Percentiles rank a stretch among this genome's conserved stretches.
phyloP scores from a whole-genome alignment of 2,329 filamentous ascomycete species.

The Bipolaris zeicola region DNA sequence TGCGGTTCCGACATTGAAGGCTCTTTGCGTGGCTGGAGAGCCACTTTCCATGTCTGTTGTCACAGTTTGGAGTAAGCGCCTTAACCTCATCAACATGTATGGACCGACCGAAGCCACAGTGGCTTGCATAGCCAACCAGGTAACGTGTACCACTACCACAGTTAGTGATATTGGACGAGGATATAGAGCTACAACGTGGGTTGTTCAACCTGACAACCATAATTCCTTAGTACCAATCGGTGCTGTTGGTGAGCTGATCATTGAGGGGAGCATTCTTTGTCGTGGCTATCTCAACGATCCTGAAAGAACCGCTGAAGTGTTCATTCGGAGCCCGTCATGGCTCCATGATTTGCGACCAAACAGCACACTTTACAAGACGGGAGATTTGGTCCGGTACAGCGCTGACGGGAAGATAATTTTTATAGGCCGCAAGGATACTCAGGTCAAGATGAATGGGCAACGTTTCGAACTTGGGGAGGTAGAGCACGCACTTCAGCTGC shows the following conservation, averaged over 20 bases:
- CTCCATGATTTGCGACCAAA: neutral
- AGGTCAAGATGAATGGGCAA: neutral
- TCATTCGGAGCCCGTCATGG: neutral
- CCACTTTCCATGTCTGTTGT: neutral
- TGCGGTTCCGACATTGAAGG: neutral
- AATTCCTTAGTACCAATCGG: neutral
- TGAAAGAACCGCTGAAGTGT: neutral
- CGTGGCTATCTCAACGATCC: neutral
- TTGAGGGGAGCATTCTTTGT: neutral
- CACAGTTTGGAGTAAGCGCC: neutral
- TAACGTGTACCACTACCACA: too few species aligned
- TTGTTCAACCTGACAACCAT: neutral
- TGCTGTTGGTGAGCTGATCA: neutral
- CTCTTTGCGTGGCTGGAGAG: neutral
- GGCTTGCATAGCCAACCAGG: neutral
- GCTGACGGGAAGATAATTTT: neutral
- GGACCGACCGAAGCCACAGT: neutral
- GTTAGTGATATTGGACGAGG: neutral
- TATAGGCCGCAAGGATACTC: neutral
- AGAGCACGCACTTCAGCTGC: neutral
- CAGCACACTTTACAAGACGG: neutral
- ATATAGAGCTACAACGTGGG: neutral
- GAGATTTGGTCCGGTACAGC: neutral
- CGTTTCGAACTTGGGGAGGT: neutral
- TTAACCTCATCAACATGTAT: neutral